Percentiles rank a stretch among this genome's conserved stretches.
Conservation (phyloP, 2,329 filamentous ascomycete genomes). For the Orbilia javanica region DNA sequence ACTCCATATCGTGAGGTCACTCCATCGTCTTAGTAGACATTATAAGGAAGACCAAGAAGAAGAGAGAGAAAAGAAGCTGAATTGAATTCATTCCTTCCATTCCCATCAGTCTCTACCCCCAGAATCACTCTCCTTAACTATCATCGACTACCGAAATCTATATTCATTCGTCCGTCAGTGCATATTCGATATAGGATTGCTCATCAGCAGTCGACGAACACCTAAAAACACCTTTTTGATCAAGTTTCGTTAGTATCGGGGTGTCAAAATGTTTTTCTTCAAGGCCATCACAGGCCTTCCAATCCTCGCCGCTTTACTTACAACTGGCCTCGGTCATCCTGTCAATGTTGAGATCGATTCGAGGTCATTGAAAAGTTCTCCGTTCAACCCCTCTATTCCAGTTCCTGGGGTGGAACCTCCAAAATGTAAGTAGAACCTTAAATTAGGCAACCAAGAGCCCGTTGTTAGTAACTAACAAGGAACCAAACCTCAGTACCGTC, state of each 20-base stretch:
- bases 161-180: not conserved
- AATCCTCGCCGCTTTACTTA: conserved; percentile 5
- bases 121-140: not conserved
- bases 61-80: not conserved
- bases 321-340: conserved; percentile 10
- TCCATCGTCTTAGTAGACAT: not conserved
- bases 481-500: not conserved
- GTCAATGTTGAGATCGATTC: conserved; percentile 33
- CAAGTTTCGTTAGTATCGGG: not conserved
- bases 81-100: not conserved
- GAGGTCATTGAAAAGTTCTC: conserved; percentile 26
- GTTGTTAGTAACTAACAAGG: not conserved
- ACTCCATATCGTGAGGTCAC: conserved; percentile 46
- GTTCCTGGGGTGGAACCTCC: conserved; percentile 42
- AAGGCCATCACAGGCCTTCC: not conserved
- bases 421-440: conserved; percentile 21
- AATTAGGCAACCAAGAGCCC: not conserved
- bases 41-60: no score
- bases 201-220: not conserved
- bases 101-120: not conserved
- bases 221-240: not conserved
- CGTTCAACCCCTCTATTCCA: conserved; percentile 49
- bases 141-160: not conserved
- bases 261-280: not conserved
- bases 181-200: not conserved